Conservation (phyloP, 306 rosid species). For the Amphicarpaea edgeworthii region DNA sequence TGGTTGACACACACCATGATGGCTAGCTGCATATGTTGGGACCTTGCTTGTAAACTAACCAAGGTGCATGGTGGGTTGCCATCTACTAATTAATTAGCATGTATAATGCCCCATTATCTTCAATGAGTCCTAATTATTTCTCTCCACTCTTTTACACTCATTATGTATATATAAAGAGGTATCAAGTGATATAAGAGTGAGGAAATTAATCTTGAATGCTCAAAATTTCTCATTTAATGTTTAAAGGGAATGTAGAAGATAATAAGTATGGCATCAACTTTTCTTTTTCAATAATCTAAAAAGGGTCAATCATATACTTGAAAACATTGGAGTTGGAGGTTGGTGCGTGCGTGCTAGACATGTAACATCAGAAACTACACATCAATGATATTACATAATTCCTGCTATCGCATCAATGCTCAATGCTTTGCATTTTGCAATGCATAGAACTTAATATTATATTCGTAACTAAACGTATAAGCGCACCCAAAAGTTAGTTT, state of each 20-base stretch:
- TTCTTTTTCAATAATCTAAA: background rate
- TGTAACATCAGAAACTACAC: background rate
- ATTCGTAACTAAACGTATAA: background rate
- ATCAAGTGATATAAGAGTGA: no score
- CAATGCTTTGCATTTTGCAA: background rate
- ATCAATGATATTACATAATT: constrained; percentile 18
- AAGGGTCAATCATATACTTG: background rate
- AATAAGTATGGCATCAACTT: background rate
- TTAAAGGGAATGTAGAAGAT: background rate
- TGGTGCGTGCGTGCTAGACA: constrained; percentile 11
- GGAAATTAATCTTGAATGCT: no score
- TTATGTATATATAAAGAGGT: background rate
- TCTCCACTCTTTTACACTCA: background rate
- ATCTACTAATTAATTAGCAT: constrained; percentile 28
- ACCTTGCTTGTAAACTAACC: constrained; percentile 22
- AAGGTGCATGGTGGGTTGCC: constrained; percentile 1
- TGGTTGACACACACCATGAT: constrained; percentile 36
- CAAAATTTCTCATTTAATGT: no score
- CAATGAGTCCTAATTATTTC: background rate
- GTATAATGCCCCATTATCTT: background rate
- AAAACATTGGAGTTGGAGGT: background rate
- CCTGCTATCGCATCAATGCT: background rate
- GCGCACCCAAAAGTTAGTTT: background rate
- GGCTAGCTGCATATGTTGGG: constrained; percentile 45
- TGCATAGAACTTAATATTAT: background rate